Conservation (phyloP, 179 eudicot genomes). For the Vitellaria paradoxa region DNA sequence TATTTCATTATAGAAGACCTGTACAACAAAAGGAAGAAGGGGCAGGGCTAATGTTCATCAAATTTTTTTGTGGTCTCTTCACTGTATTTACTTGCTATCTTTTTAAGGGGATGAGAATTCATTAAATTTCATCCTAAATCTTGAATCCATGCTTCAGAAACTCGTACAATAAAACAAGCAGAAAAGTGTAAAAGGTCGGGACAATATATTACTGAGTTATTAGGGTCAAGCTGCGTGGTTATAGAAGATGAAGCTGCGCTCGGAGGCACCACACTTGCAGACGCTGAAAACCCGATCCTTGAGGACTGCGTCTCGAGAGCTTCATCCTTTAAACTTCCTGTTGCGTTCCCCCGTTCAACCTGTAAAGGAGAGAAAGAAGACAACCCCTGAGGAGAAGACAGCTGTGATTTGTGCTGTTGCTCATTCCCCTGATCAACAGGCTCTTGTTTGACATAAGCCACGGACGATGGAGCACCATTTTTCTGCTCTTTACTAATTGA, state of each 20-base stretch:
- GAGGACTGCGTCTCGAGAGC: constrained; percentile 51
- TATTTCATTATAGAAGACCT: constrained; percentile 1
- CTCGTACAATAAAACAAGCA: not conserved
- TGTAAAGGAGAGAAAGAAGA: constrained; percentile 39
- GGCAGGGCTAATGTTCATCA: not conserved
- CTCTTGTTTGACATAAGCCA: constrained; percentile 64
- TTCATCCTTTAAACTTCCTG: constrained; percentile 47
- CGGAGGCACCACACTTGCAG: constrained; percentile 32
- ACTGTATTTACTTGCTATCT: not conserved
- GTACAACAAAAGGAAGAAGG: not conserved
- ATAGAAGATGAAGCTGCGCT: constrained; percentile 38
- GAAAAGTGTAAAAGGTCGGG: not conserved
- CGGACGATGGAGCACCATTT: constrained; percentile 39
- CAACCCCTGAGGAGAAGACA: constrained; percentile 43
- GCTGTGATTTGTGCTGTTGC: constrained; percentile 46
- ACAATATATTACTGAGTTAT: constrained; percentile 36
- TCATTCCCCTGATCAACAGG: constrained; percentile 56
- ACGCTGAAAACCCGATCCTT: constrained; percentile 39
- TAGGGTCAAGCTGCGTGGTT: constrained; percentile 34
- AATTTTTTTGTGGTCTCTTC: not conserved
- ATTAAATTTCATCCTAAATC: not conserved
- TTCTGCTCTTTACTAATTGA: constrained; percentile 44
- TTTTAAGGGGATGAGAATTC: not conserved
- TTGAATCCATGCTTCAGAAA: not conserved
- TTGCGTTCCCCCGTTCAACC: constrained; percentile 49